Conservation (phyloP, 768 basidiomycete genomes). For the Boletus patriciae region DNA sequence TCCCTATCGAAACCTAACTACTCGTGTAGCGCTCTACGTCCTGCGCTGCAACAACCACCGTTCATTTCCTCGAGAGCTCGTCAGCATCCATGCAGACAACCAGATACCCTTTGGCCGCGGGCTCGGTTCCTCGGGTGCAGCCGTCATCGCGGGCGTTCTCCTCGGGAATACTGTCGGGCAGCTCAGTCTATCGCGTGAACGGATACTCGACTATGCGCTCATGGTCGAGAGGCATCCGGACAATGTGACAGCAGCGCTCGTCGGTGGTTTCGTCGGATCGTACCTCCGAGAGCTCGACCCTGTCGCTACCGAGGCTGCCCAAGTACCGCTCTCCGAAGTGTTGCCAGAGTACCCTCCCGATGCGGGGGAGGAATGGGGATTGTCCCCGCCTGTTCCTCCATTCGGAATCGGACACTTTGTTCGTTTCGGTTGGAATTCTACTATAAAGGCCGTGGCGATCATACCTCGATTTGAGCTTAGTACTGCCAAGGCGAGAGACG, state of each 20-base stretch:
- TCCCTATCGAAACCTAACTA: slow-evolving; percentile 95
- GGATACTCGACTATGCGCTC: slow-evolving; percentile 91
- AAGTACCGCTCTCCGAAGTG: slow-evolving; percentile 93
- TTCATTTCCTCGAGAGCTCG: slow-evolving; percentile 73
- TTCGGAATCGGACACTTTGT: slow-evolving; percentile 92
- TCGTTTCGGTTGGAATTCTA: slow-evolving; percentile 79
- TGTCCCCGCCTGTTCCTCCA: slow-evolving; percentile 85
- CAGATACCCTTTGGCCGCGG: slow-evolving; percentile 98
- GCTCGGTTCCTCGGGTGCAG: slow-evolving; percentile 95
- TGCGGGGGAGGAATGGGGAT: slow-evolving; percentile 89
- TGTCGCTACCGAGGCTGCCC: slow-evolving; percentile 76
- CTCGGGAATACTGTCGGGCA: slow-evolving; percentile 82
- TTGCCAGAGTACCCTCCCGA: slow-evolving; percentile 94
- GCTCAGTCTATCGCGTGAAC: slow-evolving; percentile 62
- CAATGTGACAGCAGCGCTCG: slow-evolving; percentile 95
- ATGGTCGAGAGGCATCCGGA: slow-evolving; percentile 99
- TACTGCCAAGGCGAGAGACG: slow-evolving; percentile 90
- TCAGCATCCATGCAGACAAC: slow-evolving; percentile 74
- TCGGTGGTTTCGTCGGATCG: slow-evolving; percentile 96
- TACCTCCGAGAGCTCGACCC: slow-evolving; percentile 90
- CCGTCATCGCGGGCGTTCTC: slow-evolving; percentile 96
- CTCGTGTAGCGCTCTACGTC: slow-evolving; percentile 96
- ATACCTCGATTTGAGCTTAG: slow-evolving; percentile 95
- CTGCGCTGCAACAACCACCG: slow-evolving; percentile 82
- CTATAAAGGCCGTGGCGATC: slow-evolving; percentile 90